phyloP scores from a whole-genome alignment of 2,329 filamentous ascomycete genomes.

The Furcasterigmium sp. region DNA sequence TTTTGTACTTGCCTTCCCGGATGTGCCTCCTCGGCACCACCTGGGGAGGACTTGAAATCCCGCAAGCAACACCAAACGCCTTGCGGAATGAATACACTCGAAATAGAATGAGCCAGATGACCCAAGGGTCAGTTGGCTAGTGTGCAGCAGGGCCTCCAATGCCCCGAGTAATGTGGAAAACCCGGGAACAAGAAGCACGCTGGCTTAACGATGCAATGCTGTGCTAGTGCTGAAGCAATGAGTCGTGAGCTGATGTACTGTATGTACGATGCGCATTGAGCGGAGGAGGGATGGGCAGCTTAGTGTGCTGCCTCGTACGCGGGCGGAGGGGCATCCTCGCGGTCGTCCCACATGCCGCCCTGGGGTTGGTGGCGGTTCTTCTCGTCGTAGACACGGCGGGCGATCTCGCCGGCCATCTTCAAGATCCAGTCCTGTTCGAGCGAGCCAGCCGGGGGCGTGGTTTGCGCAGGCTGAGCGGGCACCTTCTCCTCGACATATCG shows the following conservation, averaged over 20 bases:
- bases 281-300: constrained; percentile 11
- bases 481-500: constrained; percentile 19
- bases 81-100: constrained; percentile 11
- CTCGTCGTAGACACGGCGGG: constrained; percentile 80
- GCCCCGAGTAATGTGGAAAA: constrained; percentile 5
- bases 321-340: constrained; percentile 54
- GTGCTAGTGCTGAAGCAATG: constrained; percentile 2
- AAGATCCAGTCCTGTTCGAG: constrained; percentile 81
- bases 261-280: not conserved
- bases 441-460: constrained; percentile 36
- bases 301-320: constrained; percentile 52
- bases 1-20: constrained; percentile 2
- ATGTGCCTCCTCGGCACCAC: not conserved
- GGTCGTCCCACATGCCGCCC: constrained; percentile 44
- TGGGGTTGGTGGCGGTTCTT: constrained; percentile 50
- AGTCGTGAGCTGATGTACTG: not conserved
- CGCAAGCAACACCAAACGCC: constrained; percentile 9
- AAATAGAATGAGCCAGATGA: constrained; percentile 4
- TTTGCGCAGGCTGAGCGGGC: constrained; percentile 23
- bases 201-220: not conserved
- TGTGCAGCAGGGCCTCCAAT: too few species aligned
- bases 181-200: not conserved
- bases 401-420: constrained; percentile 93
- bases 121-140: too few species aligned
- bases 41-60: not conserved